Evolutionary conservation across 2,329 filamentous ascomycete species (phyloP), one percentile per base, ranked within the genome.

Genomic region (Cladosporium austrohemisphaericum): DNA sequence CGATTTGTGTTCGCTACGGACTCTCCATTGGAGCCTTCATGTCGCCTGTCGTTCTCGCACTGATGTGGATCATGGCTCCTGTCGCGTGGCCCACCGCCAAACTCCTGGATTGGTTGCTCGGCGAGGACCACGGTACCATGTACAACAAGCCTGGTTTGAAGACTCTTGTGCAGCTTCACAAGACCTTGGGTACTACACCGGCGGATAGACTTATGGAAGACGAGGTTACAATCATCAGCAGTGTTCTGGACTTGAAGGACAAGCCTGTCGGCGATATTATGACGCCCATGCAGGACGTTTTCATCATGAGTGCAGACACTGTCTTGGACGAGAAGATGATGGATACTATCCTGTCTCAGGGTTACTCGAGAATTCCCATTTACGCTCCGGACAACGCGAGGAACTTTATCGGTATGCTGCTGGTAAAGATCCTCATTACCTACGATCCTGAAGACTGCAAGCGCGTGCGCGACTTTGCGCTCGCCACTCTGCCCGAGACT

Each of bases 121-220:
- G 93, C 53, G 87, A 95, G 69, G 92, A 97, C 63, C 92, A 97
- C 66, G 92, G 92, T 46, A 96, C 91, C 1, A 84, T 92, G 35
- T 98, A 98, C 80, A 97, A 97, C 73, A 98, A 97, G 75, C 92
- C 90, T 53, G 93, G 93, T 0, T 73, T 98, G 59, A 98, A 98
- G 75, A 97, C 93, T 0, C 76, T 98, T 23, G 93, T 98, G 22
- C 95, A 90, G 0, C 76, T 98, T 13, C 93, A 98, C 73, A 90
- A 94, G 69, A 94, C 88, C 2, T 74, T 97, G 10, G 93, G 93
- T 22, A 84, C 88, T 37, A 85, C 86, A 23, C 86, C 86, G 9
- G 79, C 79, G 31, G 90, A 98, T 64, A 85, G 93, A 51, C 75
- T 98, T 47, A 97, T 96, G 68, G 86, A 95, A 59, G 93, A 98